phyloP scores from a whole-genome alignment of 2,329 filamentous ascomycete species.

The Phaeosphaeriaceae sp. region DNA sequence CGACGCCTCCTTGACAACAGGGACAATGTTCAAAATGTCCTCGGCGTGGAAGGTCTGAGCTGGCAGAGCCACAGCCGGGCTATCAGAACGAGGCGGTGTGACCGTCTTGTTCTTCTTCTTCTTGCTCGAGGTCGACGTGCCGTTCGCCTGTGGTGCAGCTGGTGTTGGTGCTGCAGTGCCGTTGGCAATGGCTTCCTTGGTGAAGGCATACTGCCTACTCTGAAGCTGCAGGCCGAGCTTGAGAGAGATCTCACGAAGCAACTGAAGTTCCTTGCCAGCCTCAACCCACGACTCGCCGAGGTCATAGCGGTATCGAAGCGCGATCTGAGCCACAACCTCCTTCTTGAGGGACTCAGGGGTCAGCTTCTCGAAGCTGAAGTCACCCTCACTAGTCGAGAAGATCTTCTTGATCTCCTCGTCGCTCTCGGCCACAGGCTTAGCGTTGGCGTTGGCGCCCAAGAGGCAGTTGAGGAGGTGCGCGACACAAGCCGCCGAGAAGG shows the following conservation, averaged over 20 bases:
- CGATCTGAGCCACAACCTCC: slow-evolving; percentile 75
- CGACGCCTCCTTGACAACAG: slow-evolving; percentile 91
- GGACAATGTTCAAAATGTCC: slow-evolving; percentile 91
- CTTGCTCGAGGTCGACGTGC: slow-evolving; percentile 42
- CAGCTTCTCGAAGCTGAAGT: slow-evolving; percentile 80
- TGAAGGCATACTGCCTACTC: slow-evolving; percentile 78
- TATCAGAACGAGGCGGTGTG: slow-evolving; percentile 56
- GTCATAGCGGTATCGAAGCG: slow-evolving; percentile 77
- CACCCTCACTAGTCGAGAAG: slow-evolving; percentile 73
- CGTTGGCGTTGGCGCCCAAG: slow-evolving; percentile 77
- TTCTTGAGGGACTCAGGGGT: slow-evolving; percentile 75
- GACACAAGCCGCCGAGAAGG: slow-evolving; percentile 80
- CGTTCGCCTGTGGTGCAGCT: slow-evolving; percentile 47
- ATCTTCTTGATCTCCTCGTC: slow-evolving; percentile 77
- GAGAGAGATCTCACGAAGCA: slow-evolving; percentile 86
- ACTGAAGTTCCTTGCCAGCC: slow-evolving; percentile 75
- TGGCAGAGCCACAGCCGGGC: slow-evolving; percentile 55
- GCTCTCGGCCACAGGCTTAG: slow-evolving; percentile 78
- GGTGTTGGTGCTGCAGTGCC: slow-evolving; percentile 21
- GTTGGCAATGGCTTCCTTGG: slow-evolving; percentile 43
- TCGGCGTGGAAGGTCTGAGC: slow-evolving; percentile 78
- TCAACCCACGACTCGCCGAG: slow-evolving; percentile 74
- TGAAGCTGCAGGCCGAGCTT: slow-evolving; percentile 91
- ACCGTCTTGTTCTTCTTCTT: slow-evolving; percentile 65
- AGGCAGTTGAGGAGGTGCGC: slow-evolving; percentile 94